These are phyloP conservation scores for Metschnikowia lachancei DNA, from an alignment of 805 yeast genomes.

Conservation along the genomic window DNA sequence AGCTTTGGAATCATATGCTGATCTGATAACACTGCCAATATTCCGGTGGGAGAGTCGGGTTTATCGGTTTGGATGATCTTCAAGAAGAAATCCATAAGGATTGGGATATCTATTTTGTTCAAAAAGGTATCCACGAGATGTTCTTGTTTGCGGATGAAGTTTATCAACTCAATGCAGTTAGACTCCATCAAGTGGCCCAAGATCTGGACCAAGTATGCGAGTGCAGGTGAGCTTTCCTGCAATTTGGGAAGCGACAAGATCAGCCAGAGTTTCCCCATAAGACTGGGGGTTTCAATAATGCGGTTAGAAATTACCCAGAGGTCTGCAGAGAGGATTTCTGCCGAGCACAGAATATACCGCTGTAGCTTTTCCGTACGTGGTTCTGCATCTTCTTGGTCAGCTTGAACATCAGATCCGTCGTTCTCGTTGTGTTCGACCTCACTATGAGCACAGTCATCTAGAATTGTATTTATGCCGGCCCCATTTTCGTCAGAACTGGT, in stretches of 20 bases:
- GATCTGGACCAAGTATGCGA: conserved; percentile 52
- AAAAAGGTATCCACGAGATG: conserved; percentile 76
- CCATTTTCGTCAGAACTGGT: background rate
- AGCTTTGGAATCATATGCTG: conserved; percentile 74
- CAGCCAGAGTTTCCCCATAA: conserved; percentile 44
- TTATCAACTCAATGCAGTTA: conserved; percentile 56
- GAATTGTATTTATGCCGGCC: conserved; percentile 10
- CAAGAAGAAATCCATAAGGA: conserved; percentile 86
- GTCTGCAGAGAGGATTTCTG: conserved; percentile 41
- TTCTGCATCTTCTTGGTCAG: conserved; percentile 20
- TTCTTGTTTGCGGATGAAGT: conserved; percentile 66
- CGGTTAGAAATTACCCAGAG: conserved; percentile 44
- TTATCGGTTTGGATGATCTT: conserved; percentile 92
- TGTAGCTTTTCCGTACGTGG: conserved; percentile 33
- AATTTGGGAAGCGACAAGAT: conserved; percentile 31
- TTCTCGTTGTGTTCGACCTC: background rate
- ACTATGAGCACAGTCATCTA: conserved; percentile 12
- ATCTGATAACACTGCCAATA: conserved; percentile 68
- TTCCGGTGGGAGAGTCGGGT: conserved; percentile 84
- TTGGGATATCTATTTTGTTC: conserved; percentile 86
- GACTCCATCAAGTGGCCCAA: conserved; percentile 80
- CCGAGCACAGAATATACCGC: conserved; percentile 38
- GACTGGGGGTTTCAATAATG: conserved; percentile 40
- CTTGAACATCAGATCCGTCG: background rate
- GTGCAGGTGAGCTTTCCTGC: conserved; percentile 38